These are phyloP conservation scores for Glonium stellatum DNA, from an alignment of 495 filamentous ascomycete species.

Conservation along the genomic window DNA sequence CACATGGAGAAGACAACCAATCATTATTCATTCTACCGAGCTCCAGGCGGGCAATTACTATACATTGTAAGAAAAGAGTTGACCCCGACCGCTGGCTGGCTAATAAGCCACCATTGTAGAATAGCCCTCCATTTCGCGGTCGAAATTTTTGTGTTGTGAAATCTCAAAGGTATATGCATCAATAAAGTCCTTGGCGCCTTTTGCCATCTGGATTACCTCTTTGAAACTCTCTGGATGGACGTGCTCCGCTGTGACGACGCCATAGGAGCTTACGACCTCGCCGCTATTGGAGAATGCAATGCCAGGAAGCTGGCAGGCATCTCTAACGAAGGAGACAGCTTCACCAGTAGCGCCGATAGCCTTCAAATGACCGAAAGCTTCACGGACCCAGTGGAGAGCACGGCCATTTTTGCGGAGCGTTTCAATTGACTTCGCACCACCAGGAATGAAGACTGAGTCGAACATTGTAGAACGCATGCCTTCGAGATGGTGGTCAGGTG, in stretches of 20 bases:
- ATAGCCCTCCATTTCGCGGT: conserved; percentile 66
- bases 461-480: conserved; percentile 81
- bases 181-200: conserved; percentile 56
- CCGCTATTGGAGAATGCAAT: conserved; percentile 43
- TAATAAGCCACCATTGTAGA: conserved; percentile 35
- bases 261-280: conserved; percentile 59
- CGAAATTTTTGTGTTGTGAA: conserved; percentile 61
- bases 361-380: conserved; percentile 77
- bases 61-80: too few relatives aligned
- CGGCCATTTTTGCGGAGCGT: conserved; percentile 65
- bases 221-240: conserved; percentile 48
- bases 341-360: conserved; percentile 69
- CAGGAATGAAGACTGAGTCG: conserved; percentile 74
- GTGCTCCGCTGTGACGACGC: conserved; percentile 57
- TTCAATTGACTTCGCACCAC: conserved; percentile 55
- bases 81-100: too few relatives aligned
- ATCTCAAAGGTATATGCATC: conserved; percentile 61
- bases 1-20: too few relatives aligned
- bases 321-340: conserved; percentile 56
- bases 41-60: too few relatives aligned
- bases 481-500: conserved; percentile 74
- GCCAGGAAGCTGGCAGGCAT: conserved; percentile 50
- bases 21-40: too few relatives aligned
- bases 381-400: conserved; percentile 74
- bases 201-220: conserved; percentile 51